phyloP scores from a whole-genome alignment of 2,329 filamentous ascomycete species.

The Coccinonectria pachysandricola region DNA sequence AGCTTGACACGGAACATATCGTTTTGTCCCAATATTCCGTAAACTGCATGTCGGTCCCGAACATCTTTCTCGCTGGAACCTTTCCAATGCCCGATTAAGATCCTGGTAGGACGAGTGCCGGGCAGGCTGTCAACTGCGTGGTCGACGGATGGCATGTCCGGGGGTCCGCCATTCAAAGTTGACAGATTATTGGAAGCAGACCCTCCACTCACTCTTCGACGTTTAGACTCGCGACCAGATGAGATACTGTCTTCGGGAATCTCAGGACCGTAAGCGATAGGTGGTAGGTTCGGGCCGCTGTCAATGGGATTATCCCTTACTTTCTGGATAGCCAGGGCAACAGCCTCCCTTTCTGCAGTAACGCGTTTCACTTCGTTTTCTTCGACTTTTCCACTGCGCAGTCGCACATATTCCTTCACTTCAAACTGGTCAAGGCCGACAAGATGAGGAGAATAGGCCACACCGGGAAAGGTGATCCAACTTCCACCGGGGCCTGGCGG shows the following conservation, averaged over 20 bases:
- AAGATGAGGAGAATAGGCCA: conserved; percentile 49
- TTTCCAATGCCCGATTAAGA: conserved; percentile 50
- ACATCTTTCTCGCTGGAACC: conserved; percentile 37
- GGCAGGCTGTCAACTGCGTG: conserved; percentile 30
- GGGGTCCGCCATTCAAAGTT: conserved; percentile 10
- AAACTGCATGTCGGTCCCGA: conserved; percentile 49
- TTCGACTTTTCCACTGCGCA: conserved; percentile 32
- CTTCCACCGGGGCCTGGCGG: conserved; percentile 51
- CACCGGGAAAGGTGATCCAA: conserved; percentile 53
- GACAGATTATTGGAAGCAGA: conserved; percentile 25
- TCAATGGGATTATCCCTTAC: conserved; percentile 35
- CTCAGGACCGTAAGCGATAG: conserved; percentile 41
- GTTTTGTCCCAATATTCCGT: conserved; percentile 50
- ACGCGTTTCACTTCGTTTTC: conserved; percentile 29
- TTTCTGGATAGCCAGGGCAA: conserved; percentile 35
- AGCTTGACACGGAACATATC: conserved; percentile 58
- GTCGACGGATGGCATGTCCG: conserved; percentile 15
- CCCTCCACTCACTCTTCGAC: conserved; percentile 33
- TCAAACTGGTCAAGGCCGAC: conserved; percentile 44
- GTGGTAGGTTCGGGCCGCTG: conserved; percentile 28
- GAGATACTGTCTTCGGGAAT: conserved; percentile 34
- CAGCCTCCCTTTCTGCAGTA: conserved; percentile 31
- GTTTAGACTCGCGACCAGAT: conserved; percentile 32
- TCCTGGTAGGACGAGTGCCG: conserved; percentile 45
- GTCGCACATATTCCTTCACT: conserved; percentile 52